A percentile compares a stretch with the other conserved stretches of the same genome.
phyloP scores from a whole-genome alignment of 192 early-diverging fungal species.

The Tieghemiomyces parasiticus region DNA sequence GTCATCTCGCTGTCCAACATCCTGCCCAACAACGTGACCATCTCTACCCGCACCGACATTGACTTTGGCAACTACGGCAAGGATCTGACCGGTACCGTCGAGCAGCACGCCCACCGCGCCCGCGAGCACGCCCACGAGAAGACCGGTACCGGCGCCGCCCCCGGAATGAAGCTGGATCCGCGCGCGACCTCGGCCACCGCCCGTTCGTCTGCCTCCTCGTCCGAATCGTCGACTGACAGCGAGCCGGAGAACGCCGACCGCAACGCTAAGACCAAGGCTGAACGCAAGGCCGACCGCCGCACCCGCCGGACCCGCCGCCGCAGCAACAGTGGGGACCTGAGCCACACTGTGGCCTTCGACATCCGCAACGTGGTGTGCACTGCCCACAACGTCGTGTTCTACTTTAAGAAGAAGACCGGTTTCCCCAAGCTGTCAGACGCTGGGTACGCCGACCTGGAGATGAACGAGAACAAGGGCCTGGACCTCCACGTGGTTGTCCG shows the following conservation, averaged over 20 bases:
- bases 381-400: constrained; percentile 39
- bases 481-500: constrained; percentile 13
- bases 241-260: neutral
- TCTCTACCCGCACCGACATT: constrained; percentile 17
- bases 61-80: constrained; percentile 15
- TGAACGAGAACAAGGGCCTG: constrained; percentile 22
- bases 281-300: too few species aligned
- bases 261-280: too few species aligned
- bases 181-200: too few species aligned
- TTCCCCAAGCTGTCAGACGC: constrained; percentile 29
- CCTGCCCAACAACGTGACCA: constrained; percentile 16
- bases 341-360: constrained; percentile 9
- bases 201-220: neutral
- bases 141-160: too few species aligned
- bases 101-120: constrained; percentile 10
- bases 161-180: neutral
- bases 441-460: constrained; percentile 30
- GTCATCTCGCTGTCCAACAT: constrained; percentile 20
- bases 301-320: neutral
- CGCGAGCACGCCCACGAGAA: neutral
- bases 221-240: neutral
- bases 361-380: constrained; percentile 13
- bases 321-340: neutral
- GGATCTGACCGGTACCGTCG: constrained; percentile 12
- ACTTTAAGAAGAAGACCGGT: constrained; percentile 32